Percentiles rank a stretch among this genome's conserved stretches.
These are phyloP conservation scores for Chamaecyparis obtusa DNA, from an alignment of 75 land plant genomes.

Conservation along the genomic window DNA sequence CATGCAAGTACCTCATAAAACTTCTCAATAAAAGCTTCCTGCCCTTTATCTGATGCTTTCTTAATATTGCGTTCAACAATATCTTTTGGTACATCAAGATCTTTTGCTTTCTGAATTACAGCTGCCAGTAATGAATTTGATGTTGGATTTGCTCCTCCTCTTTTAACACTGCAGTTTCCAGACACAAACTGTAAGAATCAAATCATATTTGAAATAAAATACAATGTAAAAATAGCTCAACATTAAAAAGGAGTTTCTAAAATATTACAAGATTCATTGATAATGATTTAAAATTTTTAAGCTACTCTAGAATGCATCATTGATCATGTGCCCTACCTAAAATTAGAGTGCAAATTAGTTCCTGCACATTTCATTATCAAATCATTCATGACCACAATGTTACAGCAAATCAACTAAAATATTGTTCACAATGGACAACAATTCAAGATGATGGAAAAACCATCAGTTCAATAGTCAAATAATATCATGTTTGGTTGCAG, in stretches of 20 bases:
- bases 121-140: conserved; percentile 79
- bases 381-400: not conserved
- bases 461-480: not conserved
- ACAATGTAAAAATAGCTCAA: not conserved
- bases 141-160: conserved; percentile 84
- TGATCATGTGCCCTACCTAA: not conserved
- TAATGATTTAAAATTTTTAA: not conserved
- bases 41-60: conserved; percentile 92
- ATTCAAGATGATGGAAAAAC: not conserved
- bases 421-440: not conserved
- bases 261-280: not conserved
- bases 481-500: no score
- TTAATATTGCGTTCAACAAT: conserved; percentile 88
- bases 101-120: conserved; percentile 82
- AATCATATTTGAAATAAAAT: not conserved
- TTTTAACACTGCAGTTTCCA: conserved; percentile 57
- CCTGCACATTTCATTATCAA: not conserved
- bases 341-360: not conserved
- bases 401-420: not conserved
- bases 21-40: conserved; percentile 79
- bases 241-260: conserved; percentile 1
- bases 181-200: not conserved
- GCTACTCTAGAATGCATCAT: not conserved
- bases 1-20: conserved; percentile 61
- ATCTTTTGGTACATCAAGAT: conserved; percentile 88